Base-by-base conservation (phyloP, 2,329 filamentous ascomycete species). In the Ambrosiella xylebori region DNA sequence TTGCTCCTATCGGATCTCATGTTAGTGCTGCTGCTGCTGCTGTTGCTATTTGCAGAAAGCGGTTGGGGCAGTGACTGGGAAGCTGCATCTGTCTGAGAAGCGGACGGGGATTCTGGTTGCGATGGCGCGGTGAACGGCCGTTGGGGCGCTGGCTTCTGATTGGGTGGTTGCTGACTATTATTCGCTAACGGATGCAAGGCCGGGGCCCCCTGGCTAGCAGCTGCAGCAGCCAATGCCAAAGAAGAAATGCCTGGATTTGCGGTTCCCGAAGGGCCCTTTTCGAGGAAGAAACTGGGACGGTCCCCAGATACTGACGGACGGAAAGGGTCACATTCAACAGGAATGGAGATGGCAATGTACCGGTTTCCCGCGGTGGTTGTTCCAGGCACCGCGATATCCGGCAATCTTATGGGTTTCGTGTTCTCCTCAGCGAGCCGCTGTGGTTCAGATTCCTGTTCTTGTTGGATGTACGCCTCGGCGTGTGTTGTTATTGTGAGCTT, bases 271-370 rank as follows among this genome's bases (percentile, higher is more conserved):
- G 47, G 8, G 17, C 47, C 19, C 44, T 47, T 13, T 11, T 36
- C 47, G 35, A 51, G 35, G 27, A 7, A 15, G 35, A 36, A 19
- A 27, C n/a, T 8, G 35, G 47, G 27, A 36, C 47, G 17, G 13
- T 27, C 12, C 2, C 47, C 45, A 50, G 36, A 57, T 35, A 36
- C 56, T 61, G 5, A 51, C 47, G 64, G 62, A 2, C 69, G 70
- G 49, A 75, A 67, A 19, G 76, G 71, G 4, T 71, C 73, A 59
- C 77, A 68, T 62, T 78, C 72, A 11, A 75, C 60, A 1, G 79
- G 79, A 50, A 82, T 80, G 0, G 78, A 80, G 56, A 82, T 82
- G 59, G 78, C 77, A 62, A 82, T 81, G 63, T 82, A 76, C 3
- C 76, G 71, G 64, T 78, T 71, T 1, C 79, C 79, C 2, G 70